phyloP scores from a whole-genome alignment of 1,284 basidiomycete species.

The Marasmius oreades region DNA sequence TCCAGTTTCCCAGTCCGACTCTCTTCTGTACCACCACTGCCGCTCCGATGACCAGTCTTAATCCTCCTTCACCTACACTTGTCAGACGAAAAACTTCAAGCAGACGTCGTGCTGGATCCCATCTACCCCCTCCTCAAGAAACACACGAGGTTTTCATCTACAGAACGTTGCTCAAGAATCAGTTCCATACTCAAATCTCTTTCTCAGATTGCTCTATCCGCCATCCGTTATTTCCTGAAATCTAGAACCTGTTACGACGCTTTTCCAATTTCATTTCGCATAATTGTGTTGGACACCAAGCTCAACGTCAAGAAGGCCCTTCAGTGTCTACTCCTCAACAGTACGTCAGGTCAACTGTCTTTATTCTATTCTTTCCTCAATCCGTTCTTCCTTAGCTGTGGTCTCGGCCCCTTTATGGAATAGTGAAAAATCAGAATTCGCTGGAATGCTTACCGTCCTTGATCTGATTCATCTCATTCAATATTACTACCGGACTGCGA shows the following conservation, averaged over 20 bases:
- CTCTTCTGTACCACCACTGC: not conserved
- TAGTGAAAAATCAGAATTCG: constrained; percentile 85
- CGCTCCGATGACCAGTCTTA: constrained; percentile 9
- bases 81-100: constrained; percentile 34
- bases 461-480: constrained; percentile 97
- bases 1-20: not conserved
- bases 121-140: constrained; percentile 59
- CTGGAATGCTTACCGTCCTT: constrained; percentile 94
- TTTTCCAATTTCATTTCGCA: constrained; percentile 92
- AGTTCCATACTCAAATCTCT: not conserved
- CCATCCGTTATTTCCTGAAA: constrained; percentile 82
- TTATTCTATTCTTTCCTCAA: constrained; percentile 4
- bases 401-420: constrained; percentile 99
- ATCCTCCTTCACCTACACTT: constrained; percentile 12
- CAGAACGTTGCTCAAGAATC: not conserved
- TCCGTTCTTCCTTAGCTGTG: constrained; percentile 59
- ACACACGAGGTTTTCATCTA: constrained; percentile 36
- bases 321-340: constrained; percentile 85
- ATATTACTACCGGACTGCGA: constrained; percentile 87
- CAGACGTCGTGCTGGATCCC: constrained; percentile 53
- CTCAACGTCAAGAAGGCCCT: constrained; percentile 92
- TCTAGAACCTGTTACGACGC: constrained; percentile 91
- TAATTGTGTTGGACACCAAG: constrained; percentile 95
- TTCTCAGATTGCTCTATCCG: constrained; percentile 62
- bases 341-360: constrained; percentile 34